Percentiles rank a stretch among this genome's conserved stretches.
These are phyloP conservation scores for Ustilago cynodontis DNA, from an alignment of 1,284 basidiomycete genomes.

Conservation along the genomic window DNA sequence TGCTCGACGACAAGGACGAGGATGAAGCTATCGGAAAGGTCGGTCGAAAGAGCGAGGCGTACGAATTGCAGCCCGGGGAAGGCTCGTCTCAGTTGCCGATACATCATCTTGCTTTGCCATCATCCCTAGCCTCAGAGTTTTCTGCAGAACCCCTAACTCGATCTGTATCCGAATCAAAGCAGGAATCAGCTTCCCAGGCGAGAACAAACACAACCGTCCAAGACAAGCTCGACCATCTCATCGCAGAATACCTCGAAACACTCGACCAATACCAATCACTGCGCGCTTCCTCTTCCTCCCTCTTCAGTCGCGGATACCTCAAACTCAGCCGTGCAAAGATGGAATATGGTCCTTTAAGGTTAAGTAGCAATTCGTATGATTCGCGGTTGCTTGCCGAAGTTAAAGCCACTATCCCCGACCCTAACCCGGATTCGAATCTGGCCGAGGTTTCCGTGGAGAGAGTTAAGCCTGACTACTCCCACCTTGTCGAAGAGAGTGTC, in stretches of 20 bases:
- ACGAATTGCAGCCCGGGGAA: constrained; percentile 18
- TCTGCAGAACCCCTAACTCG: neutral
- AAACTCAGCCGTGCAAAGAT: constrained; percentile 57
- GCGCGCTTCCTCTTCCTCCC: neutral
- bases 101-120: constrained; percentile 37
- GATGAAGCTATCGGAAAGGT: neutral
- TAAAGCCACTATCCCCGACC: constrained; percentile 5
- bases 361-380: constrained; percentile 54
- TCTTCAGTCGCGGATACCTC: constrained; percentile 35
- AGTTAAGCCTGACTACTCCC: constrained; percentile 28
- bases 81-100: constrained; percentile 23
- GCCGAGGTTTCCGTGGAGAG: constrained; percentile 10
- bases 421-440: neutral
- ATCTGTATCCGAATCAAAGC: no score
- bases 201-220: no score
- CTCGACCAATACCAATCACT: constrained; percentile 49
- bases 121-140: constrained; percentile 1
- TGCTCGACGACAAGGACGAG: constrained; percentile 17
- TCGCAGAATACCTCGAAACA: constrained; percentile 47
- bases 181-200: neutral
- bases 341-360: constrained; percentile 37
- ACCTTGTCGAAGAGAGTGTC: constrained; percentile 12
- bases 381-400: constrained; percentile 34
- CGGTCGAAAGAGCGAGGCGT: neutral
- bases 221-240: constrained; percentile 35